Evolutionary conservation across 495 filamentous ascomycete species (phyloP).

Genomic region (Bacidia rubella): DNA sequence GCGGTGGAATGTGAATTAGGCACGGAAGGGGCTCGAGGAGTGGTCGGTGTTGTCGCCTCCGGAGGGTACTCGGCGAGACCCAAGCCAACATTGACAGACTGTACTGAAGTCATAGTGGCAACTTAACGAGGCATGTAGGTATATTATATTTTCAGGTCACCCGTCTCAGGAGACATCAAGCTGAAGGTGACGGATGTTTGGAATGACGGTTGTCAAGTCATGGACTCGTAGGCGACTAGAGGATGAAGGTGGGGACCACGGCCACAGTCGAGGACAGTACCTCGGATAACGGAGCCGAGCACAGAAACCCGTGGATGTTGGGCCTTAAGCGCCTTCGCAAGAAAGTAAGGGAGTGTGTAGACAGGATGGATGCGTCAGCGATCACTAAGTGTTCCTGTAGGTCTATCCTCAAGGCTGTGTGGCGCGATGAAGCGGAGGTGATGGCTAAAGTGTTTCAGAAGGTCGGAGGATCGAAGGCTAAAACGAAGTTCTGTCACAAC

Average conservation of each 20-base stretch:
- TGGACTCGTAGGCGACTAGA: neutral
- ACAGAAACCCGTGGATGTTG: neutral
- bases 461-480: neutral
- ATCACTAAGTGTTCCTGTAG: neutral
- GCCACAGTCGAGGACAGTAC: neutral
- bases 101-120: conserved; percentile 44
- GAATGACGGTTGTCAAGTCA: neutral
- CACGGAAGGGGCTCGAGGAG: conserved; percentile 41
- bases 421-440: conserved; percentile 1
- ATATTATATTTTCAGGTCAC: neutral
- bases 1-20: conserved; percentile 27
- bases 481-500: neutral
- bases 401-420: conserved; percentile 2
- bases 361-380: neutral
- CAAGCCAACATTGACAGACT: conserved; percentile 63
- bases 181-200: neutral
- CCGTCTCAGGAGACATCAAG: neutral
- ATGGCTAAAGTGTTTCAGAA: conserved; percentile 5
- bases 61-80: conserved; percentile 38
- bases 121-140: conserved; percentile 1
- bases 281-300: neutral
- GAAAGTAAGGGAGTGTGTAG: neutral
- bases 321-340: neutral
- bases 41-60: conserved; percentile 49
- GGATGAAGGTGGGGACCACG: neutral